Base-by-base conservation (phyloP, 805 yeast genomes). In the Wickerhamiella lipophila region DNA sequence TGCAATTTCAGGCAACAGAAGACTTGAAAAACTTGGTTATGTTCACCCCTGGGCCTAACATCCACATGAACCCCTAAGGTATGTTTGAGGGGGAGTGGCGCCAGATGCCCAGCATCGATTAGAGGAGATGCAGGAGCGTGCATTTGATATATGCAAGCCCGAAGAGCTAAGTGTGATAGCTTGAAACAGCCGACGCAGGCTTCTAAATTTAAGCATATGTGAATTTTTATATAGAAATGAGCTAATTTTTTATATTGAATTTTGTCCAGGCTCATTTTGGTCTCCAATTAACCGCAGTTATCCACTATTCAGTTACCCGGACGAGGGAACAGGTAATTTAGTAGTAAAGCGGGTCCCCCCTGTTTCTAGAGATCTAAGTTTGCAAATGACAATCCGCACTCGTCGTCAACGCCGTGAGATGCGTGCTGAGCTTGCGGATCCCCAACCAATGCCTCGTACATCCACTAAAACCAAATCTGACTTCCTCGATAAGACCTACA, bases 401-500 rank as follows among this genome's bases (percentile, higher is more conserved):
- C 38, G 38, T 32, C 38, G 38, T 11, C 38, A 32, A 11, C 38
- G 38, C 8, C 38, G 38, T 19, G 38, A 32, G 15, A 32, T 32
- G 38, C 38, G 38, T 6, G 38, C 38, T 16, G 38, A 32, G 38
- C 12, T 32, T 15, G 18, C 11, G 19, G 38, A 32, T n/a, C 38
- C 38, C 38, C 38, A n/a, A n/a, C 38, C 38, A 32, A 32, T 32
- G 38, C 38, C 38, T 32, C 18, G 38, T 5, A 32, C 38, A 32
- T 32, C 38, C 6, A 32, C 38, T 6, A 32, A 32, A 32, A 32
- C 38, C 6, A 32, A 32, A 32, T 32, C 38, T 15, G 38, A 32
- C 9, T 32, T 32, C 21, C 42, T 22, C 26, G 42, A 38, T 38
- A 38, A 38, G 42, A 19, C 42, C 42, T 38, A 38, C 26, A 38